phyloP scores from a whole-genome alignment of 768 basidiomycete species.

The Goffeauzyma gilvescens region DNA sequence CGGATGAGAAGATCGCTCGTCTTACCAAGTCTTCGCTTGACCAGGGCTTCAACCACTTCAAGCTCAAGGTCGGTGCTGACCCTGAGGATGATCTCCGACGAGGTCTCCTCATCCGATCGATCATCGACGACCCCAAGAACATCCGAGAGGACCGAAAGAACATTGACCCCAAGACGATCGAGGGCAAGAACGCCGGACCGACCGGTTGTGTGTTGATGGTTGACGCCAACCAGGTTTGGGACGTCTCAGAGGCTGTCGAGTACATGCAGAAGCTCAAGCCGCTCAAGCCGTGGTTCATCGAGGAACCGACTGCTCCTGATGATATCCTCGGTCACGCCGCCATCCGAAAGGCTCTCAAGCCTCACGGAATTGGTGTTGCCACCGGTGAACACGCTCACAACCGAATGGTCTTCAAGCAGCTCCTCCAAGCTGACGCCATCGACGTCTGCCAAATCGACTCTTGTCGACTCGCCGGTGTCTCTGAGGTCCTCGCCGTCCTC shows the following conservation, averaged over 20 bases:
- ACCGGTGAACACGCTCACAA: slow-evolving; percentile 93
- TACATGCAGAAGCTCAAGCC: slow-evolving; percentile 61
- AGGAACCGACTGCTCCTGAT: slow-evolving; percentile 82
- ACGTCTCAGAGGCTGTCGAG: slow-evolving; percentile 77
- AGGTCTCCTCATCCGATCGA: slow-evolving; percentile 70
- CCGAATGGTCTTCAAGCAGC: slow-evolving; percentile 80
- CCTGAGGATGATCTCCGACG: slow-evolving; percentile 65
- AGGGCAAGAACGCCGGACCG: slow-evolving; percentile 81
- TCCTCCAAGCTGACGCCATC: slow-evolving; percentile 68
- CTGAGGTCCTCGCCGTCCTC: slow-evolving; percentile 73
- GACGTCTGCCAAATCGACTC: slow-evolving; percentile 92
- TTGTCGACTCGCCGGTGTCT: slow-evolving; percentile 80
- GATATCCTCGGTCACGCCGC: slow-evolving; percentile 51
- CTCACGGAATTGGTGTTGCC: slow-evolving; percentile 68
- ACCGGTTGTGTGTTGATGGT: slow-evolving; percentile 92
- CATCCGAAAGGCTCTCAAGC: slow-evolving; percentile 51
- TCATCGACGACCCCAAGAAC: slow-evolving; percentile 81
- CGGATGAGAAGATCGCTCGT: slow-evolving; percentile 71
- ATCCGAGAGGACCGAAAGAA: slow-evolving; percentile 44
- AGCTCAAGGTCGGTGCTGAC: slow-evolving; percentile 91
- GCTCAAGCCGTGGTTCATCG: slow-evolving; percentile 87
- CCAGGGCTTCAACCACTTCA: slow-evolving; percentile 93
- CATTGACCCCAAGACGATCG: slow-evolving; percentile 48
- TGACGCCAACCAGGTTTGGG: slow-evolving; percentile 81
- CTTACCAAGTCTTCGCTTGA: slow-evolving; percentile 70